Evolutionary conservation across 106 monocot genomes (phyloP).

Genomic region (Xerophyta viscosa): DNA sequence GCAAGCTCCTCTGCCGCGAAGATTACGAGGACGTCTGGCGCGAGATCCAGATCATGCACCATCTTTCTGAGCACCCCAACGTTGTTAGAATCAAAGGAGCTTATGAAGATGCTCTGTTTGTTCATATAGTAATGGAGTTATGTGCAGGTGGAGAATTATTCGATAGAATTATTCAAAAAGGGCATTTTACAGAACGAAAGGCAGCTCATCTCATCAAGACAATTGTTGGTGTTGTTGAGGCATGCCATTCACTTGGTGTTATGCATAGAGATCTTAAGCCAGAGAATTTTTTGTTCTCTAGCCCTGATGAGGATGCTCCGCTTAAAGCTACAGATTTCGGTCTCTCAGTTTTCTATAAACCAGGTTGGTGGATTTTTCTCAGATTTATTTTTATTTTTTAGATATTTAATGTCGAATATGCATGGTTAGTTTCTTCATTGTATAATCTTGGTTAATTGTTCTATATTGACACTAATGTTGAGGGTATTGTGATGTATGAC

Average conservation of each 20-base stretch:
- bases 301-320: constrained; percentile 52
- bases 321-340: constrained; percentile 88
- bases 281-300: constrained; percentile 72
- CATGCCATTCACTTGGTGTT: constrained; percentile 80
- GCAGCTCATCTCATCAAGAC: constrained; percentile 71
- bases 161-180: constrained; percentile 62
- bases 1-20: constrained; percentile 63
- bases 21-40: constrained; percentile 54
- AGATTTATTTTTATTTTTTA: not conserved
- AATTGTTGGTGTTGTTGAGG: constrained; percentile 75
- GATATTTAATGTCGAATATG: not conserved
- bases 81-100: constrained; percentile 73
- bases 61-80: constrained; percentile 62
- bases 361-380: constrained; percentile 25
- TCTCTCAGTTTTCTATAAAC: constrained; percentile 77
- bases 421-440: not conserved
- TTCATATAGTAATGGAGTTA: constrained; percentile 60
- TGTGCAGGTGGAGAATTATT: constrained; percentile 54
- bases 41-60: constrained; percentile 74
- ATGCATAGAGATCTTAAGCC: constrained; percentile 94
- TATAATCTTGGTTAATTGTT: too few relatives aligned
- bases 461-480: not conserved
- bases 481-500: not conserved
- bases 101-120: constrained; percentile 59
- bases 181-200: constrained; percentile 73